Percentiles rank a stretch among this genome's conserved stretches.
These are phyloP conservation scores for Clarkia xantiana DNA, from an alignment of 345 rosid genomes.

Conservation along the genomic window DNA sequence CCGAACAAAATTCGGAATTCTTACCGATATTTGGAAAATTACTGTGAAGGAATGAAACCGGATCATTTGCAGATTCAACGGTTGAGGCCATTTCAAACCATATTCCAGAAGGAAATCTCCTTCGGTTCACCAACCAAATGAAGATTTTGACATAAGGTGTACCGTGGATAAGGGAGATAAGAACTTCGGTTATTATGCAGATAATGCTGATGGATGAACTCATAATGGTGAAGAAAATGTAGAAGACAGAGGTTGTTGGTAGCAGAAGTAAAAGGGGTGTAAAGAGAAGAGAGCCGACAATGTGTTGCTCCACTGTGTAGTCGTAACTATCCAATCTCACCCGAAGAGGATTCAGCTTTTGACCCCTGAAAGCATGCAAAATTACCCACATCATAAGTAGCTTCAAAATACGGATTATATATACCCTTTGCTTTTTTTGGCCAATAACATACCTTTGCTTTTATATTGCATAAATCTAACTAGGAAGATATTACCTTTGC, in stretches of 20 bases:
- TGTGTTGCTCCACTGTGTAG: slow-evolving; percentile 62
- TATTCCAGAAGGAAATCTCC: slow-evolving; percentile 76
- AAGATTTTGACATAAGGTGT: slow-evolving; percentile 61
- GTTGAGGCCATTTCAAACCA: slow-evolving; percentile 49
- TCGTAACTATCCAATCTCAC: slow-evolving; percentile 81
- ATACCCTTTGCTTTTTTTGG: too few relatives aligned
- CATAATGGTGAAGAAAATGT: slow-evolving; percentile 76
- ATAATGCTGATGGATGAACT: slow-evolving; percentile 37
- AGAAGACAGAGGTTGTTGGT: slow-evolving; percentile 81
- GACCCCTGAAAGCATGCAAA: slow-evolving; percentile 47
- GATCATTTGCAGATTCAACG: slow-evolving; percentile 14
- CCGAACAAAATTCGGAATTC: slow-evolving; percentile 5
- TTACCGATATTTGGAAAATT: slow-evolving; percentile 57
- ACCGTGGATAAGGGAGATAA: slow-evolving; percentile 57
- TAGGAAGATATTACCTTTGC: too few relatives aligned
- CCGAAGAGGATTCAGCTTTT: slow-evolving; percentile 91
- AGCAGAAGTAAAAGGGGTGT: slow-evolving; percentile 13
- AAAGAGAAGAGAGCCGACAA: slow-evolving; percentile 13
- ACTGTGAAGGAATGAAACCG: slow-evolving; percentile 58
- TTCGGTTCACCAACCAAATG: slow-evolving; percentile 50
- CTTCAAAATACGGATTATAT: slow-evolving; percentile 1
- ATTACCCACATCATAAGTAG: slow-evolving; percentile 17
- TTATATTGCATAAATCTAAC: too few relatives aligned
- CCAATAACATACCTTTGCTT: too few relatives aligned
- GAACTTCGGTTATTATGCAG: slow-evolving; percentile 43